Evolutionary conservation across 371 early-diverging fungal genomes (phyloP).

Genomic region (Sporodiniella umbellata): DNA sequence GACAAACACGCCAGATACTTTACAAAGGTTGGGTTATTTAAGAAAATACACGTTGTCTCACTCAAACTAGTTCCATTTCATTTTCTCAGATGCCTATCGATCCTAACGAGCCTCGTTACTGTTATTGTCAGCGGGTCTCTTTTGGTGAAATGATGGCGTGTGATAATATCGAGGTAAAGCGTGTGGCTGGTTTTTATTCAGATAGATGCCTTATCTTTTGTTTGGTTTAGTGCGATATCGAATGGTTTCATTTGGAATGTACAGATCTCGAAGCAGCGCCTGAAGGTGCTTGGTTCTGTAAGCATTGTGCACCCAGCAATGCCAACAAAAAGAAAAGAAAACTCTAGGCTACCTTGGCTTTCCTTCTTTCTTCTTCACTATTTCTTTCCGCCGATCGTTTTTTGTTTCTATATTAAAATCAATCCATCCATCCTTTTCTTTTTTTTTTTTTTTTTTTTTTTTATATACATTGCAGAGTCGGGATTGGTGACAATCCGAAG

Average conservation of each 20-base stretch:
- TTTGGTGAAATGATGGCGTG: slow-evolving; percentile 98
- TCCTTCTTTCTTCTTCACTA: slow-evolving; percentile 33
- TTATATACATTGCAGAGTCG: slow-evolving; percentile 59
- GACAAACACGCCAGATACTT: neutral
- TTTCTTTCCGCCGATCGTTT: slow-evolving; percentile 35
- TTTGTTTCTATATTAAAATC: slow-evolving; percentile 33
- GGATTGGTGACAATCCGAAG: slow-evolving; percentile 66
- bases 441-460: no score
- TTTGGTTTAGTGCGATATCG: slow-evolving; percentile 71
- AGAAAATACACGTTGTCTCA: neutral
- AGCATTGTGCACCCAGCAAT: slow-evolving; percentile 50
- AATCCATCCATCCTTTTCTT: no score
- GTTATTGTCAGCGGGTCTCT: slow-evolving; percentile 91
- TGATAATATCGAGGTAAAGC: slow-evolving; percentile 86
- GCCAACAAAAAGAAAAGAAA: slow-evolving; percentile 55
- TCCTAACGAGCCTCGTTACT: slow-evolving; percentile 94
- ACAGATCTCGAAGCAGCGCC: slow-evolving; percentile 80
- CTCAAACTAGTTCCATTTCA: slow-evolving; percentile 28
- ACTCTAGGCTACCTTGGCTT: slow-evolving; percentile 12
- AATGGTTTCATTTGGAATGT: slow-evolving; percentile 96
- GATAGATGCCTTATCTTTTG: slow-evolving; percentile 3
- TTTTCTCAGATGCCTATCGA: slow-evolving; percentile 81
- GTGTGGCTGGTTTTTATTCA: no score
- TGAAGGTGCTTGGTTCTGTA: slow-evolving; percentile 92
- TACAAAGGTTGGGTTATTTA: neutral